Evolutionary conservation across 2,329 filamentous ascomycete genomes (phyloP).

Genomic region (Aspergillus sp.): DNA sequence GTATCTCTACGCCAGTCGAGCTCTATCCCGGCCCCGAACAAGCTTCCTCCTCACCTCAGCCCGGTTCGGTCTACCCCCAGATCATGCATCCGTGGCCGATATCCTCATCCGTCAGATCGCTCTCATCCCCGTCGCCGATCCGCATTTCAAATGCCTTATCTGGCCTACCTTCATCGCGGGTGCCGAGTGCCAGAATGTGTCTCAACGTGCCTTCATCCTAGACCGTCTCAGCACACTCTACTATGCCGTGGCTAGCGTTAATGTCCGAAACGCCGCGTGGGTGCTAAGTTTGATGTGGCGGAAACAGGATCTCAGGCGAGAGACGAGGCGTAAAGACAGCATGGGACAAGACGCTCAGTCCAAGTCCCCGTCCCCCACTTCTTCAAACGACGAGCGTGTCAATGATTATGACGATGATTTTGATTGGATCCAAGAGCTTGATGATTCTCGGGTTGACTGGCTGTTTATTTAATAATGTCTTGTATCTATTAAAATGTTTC

Average conservation of each 20-base stretch:
- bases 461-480: slow-evolving; percentile 30
- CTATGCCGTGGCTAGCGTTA: slow-evolving; percentile 31
- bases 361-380: not conserved
- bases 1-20: slow-evolving; percentile 36
- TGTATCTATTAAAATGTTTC: too few relatives aligned
- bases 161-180: slow-evolving; percentile 43
- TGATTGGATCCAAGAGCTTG: slow-evolving; percentile 38
- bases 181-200: slow-evolving; percentile 30
- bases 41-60: slow-evolving; percentile 16
- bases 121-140: slow-evolving; percentile 28
- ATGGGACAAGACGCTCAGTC: not conserved
- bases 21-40: slow-evolving; percentile 27
- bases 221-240: slow-evolving; percentile 30
- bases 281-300: slow-evolving; percentile 38
- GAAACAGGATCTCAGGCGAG: slow-evolving; percentile 28
- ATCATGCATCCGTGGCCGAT: slow-evolving; percentile 24
- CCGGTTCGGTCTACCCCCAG: slow-evolving; percentile 21
- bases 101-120: slow-evolving; percentile 32
- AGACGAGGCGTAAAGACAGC: not conserved
- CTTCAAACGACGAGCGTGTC: slow-evolving; percentile 1
- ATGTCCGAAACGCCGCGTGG: slow-evolving; percentile 36
- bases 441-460: slow-evolving; percentile 36
- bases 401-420: slow-evolving; percentile 26
- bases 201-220: slow-evolving; percentile 28
- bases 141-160: slow-evolving; percentile 40